phyloP scores from a whole-genome alignment of 2,329 filamentous ascomycete genomes.

The Pseudopyrenochaeta lycopersici region DNA sequence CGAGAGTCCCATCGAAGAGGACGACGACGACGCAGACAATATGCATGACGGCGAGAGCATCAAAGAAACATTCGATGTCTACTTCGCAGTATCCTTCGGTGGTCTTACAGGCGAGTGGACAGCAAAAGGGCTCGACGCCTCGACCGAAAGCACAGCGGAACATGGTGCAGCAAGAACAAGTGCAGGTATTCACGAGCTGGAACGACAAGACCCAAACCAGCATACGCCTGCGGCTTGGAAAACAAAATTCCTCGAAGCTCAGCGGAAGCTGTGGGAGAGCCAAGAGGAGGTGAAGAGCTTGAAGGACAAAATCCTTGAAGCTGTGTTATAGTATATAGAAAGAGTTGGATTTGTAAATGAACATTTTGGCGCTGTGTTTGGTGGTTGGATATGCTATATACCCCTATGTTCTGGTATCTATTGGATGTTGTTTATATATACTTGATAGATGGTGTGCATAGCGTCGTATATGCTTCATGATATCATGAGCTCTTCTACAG shows the following conservation, averaged over 20 bases:
- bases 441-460: too few relatives aligned
- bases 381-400: constrained; percentile 35
- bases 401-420: constrained; percentile 27
- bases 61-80: constrained; percentile 55
- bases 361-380: constrained; percentile 9
- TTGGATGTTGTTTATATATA: constrained; percentile 1
- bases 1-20: constrained; percentile 52
- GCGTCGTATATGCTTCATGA: too few relatives aligned
- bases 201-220: constrained; percentile 16
- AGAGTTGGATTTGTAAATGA: background rate
- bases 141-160: background rate
- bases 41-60: constrained; percentile 27
- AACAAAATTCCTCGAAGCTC: constrained; percentile 43
- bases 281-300: constrained; percentile 45
- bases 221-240: constrained; percentile 41
- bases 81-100: constrained; percentile 54
- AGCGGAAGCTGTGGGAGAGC: constrained; percentile 45
- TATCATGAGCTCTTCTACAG: too few relatives aligned
- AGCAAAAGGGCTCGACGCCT: constrained; percentile 49
- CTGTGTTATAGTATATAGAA: constrained; percentile 39
- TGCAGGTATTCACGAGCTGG: constrained; percentile 1
- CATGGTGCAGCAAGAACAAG: too few relatives aligned
- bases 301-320: constrained; percentile 51
- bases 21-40: constrained; percentile 42
- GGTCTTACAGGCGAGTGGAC: constrained; percentile 54